Conservation (phyloP, 73 alveolate species). For the Urostyla sp. region DNA sequence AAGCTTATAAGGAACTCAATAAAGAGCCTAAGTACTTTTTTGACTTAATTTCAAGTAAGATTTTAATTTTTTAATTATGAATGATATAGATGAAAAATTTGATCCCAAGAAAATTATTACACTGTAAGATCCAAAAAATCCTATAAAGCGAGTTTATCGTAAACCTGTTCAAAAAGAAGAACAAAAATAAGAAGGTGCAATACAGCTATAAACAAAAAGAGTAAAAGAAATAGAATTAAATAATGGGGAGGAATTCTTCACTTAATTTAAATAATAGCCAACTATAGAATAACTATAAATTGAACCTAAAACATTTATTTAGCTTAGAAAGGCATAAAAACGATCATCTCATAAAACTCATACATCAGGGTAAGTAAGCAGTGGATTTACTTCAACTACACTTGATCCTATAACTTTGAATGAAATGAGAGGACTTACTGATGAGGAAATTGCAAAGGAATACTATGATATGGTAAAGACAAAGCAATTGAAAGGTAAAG, state of each 20-base stretch:
- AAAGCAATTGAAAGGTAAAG: slow-evolving; percentile 73
- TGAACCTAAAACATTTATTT: slow-evolving; percentile 36
- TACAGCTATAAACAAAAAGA: slow-evolving; percentile 40
- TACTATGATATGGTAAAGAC: slow-evolving; percentile 72
- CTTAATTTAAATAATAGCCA: slow-evolving; percentile 20
- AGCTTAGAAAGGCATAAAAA: slow-evolving; percentile 18
- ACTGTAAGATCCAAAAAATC: slow-evolving; percentile 72
- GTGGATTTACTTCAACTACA: slow-evolving; percentile 66
- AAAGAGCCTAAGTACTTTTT: slow-evolving; percentile 85
- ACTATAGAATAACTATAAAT: slow-evolving; percentile 12
- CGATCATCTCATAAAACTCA: slow-evolving; percentile 24
- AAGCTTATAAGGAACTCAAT: slow-evolving; percentile 89
- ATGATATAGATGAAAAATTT: slow-evolving; percentile 77
- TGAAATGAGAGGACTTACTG: slow-evolving; percentile 35
- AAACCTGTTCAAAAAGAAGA: slow-evolving; percentile 32
- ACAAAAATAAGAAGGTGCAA: slow-evolving; percentile 11
- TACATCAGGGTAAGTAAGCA: slow-evolving; percentile 51
- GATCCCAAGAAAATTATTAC: slow-evolving; percentile 72
- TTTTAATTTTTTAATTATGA: neutral
- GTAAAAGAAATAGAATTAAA: slow-evolving; percentile 12
- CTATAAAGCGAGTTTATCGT: slow-evolving; percentile 61
- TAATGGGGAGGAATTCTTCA: slow-evolving; percentile 10
- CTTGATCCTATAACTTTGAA: slow-evolving; percentile 58
- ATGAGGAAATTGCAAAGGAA: slow-evolving; percentile 68
- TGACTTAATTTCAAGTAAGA: slow-evolving; percentile 82